Evolutionary conservation across 495 filamentous ascomycete genomes (phyloP).

Genomic region (Neurospora sp.): DNA sequence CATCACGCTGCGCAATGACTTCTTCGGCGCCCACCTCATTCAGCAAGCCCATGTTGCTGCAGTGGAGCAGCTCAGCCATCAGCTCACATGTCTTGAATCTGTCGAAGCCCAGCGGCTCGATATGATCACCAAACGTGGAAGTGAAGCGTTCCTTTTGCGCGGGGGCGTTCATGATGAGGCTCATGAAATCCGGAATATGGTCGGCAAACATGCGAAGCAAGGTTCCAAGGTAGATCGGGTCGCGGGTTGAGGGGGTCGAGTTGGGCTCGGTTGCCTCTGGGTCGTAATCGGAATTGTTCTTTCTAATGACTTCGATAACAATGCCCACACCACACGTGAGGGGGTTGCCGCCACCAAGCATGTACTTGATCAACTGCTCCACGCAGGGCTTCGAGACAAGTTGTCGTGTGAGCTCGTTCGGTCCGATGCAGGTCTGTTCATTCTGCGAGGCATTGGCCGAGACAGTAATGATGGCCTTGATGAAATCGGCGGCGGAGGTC

Average conservation of each 20-base stretch:
- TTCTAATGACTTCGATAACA: constrained; percentile 95
- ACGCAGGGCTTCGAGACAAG: constrained; percentile 85
- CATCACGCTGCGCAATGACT: constrained; percentile 70
- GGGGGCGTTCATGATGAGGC: constrained; percentile 64
- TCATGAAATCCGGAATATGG: constrained; percentile 94
- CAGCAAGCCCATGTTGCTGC: constrained; percentile 95
- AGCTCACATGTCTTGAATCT: constrained; percentile 98
- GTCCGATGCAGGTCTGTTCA: constrained; percentile 94
- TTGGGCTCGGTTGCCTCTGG: constrained; percentile 75
- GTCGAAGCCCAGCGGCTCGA: constrained; percentile 95
- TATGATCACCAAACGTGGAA: constrained; percentile 77
- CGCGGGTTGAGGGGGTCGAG: constrained; percentile 66
- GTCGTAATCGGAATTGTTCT: constrained; percentile 99
- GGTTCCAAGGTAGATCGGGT: constrained; percentile 93
- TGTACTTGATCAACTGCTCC: constrained; percentile 70
- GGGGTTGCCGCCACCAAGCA: constrained; percentile 90
- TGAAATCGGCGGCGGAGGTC: constrained; percentile 92
- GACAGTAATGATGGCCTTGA: constrained; percentile 98
- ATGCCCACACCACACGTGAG: constrained; percentile 96
- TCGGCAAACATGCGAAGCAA: constrained; percentile 85
- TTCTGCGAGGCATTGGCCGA: constrained; percentile 97
- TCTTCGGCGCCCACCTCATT: constrained; percentile 90
- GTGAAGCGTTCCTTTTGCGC: constrained; percentile 30
- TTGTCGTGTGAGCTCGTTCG: constrained; percentile 91
- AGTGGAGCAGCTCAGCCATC: constrained; percentile 96